Base-by-base conservation (phyloP, 345 rosid species). In the Durio zibethinus region DNA sequence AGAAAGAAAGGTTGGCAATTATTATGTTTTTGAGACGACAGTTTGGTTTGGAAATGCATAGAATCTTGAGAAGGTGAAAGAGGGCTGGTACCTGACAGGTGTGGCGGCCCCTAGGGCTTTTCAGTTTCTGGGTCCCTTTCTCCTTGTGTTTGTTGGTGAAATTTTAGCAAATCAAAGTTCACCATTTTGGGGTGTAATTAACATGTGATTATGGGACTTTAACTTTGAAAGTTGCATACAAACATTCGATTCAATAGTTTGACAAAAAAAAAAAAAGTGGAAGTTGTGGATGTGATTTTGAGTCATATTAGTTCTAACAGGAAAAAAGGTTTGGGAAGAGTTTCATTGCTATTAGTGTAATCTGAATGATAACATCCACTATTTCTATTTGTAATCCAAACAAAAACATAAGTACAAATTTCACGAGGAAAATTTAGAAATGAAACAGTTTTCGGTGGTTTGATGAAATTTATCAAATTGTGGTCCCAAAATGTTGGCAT, bases 401-500 rank as follows among this genome's bases (percentile, higher is more conserved):
- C 20, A 4, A 50, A 50, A 4, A 16, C 59, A n/a, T 10, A 14
- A 60, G 31, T 60, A 7, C 5, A 29, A 60, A 27, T 29, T 10
- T n/a, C 10, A 9, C 9, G n/a, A 53, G n/a, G 1, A 15, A 50
- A 50, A 50, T 50, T 50, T 1, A 47, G 52, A 3, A 23, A 21
- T 18, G 33, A 57, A 29, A 31, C 36, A 14, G 31, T 66, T 42
- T 67, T 10, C 33, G 27, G 43, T 10, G 80, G 72, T 38, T 54
- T 8, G 52, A 50, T 54, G 57, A 52, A 45, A 50, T 64, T 16
- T 10, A 62, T 33, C 40, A 36, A 45, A 27, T 27, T 7, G 33
- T 74, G 84, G 88, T 79, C 86, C 84, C 80, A 59, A 18, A 15
- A 35, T 35, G 18, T 63, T 63, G 69, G 42, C 69, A 63, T 36